A percentile compares a stretch with the other conserved stretches of the same genome.
phyloP scores from a whole-genome alignment of 2,329 filamentous ascomycete species.

The Mycogone perniciosa region DNA sequence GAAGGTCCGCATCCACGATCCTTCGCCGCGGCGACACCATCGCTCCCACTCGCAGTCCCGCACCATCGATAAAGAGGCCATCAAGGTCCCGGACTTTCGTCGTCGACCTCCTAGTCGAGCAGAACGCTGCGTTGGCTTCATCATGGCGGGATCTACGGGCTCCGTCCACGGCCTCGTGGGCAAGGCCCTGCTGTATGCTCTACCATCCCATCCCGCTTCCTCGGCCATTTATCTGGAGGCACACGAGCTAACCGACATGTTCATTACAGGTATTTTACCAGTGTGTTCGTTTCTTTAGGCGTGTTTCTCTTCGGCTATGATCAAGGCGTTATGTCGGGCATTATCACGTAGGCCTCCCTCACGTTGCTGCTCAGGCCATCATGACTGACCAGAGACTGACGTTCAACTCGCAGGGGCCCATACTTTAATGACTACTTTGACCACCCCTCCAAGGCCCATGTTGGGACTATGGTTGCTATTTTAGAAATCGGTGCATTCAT shows the following conservation, averaged over 20 bases:
- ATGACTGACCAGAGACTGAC: slow-evolving; percentile 18
- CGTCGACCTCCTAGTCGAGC: slow-evolving; percentile 57
- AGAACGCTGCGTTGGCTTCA: slow-evolving; percentile 66
- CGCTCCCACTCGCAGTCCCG: slow-evolving; percentile 33
- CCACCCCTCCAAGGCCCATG: slow-evolving; percentile 76
- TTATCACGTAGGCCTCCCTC: slow-evolving; percentile 50
- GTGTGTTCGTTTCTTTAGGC: slow-evolving; percentile 79
- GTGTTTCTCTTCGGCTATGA: slow-evolving; percentile 89
- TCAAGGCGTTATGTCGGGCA: slow-evolving; percentile 80
- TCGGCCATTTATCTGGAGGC: slow-evolving; percentile 7
- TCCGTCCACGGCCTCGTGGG: slow-evolving; percentile 89
- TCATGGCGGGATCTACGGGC: slow-evolving; percentile 77
- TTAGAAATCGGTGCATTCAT: slow-evolving; percentile 90
- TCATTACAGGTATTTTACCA: slow-evolving; percentile 76
- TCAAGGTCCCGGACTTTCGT: slow-evolving; percentile 67
- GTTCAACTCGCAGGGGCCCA: slow-evolving; percentile 54
- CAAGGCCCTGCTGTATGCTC: slow-evolving; percentile 76
- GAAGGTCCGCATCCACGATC: slow-evolving; percentile 64
- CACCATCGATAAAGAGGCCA: slow-evolving; percentile 64
- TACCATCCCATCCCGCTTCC: not conserved
- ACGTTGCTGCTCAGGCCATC: not conserved
- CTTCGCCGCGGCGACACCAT: slow-evolving; percentile 35
- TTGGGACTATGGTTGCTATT: slow-evolving; percentile 97
- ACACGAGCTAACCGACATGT: slow-evolving; percentile 9
- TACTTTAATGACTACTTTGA: slow-evolving; percentile 91